These are phyloP conservation scores for Aureobasidium sp. DNA, from an alignment of 2,329 filamentous ascomycete genomes.

Conservation along the genomic window DNA sequence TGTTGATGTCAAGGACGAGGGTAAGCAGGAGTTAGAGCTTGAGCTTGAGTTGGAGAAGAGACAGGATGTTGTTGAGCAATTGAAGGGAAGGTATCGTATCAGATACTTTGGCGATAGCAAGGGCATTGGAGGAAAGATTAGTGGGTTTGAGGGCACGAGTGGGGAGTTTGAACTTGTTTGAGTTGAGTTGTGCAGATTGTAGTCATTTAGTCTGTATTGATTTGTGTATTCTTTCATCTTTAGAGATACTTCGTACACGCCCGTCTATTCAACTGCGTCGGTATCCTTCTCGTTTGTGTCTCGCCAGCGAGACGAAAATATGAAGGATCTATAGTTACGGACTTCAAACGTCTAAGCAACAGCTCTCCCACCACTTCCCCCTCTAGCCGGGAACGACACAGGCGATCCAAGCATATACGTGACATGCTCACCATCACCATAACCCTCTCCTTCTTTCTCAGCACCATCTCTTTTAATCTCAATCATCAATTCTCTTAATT, in stretches of 20 bases:
- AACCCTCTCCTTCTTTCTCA: not conserved
- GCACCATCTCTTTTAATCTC: not conserved
- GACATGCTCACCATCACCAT: not conserved
- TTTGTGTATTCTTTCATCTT: too few species aligned
- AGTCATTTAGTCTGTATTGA: not conserved
- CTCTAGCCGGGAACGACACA: not conserved
- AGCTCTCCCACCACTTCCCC: not conserved
- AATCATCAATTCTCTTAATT: not conserved
- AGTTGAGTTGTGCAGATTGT: not conserved
- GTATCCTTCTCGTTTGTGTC: too few species aligned
- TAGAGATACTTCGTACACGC: too few species aligned
- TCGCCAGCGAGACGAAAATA: too few species aligned
- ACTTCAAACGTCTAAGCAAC: not conserved
- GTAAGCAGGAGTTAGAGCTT: slow-evolving; percentile 23
- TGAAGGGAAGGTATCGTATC: slow-evolving; percentile 64
- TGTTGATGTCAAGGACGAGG: not conserved
- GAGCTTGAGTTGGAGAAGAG: slow-evolving; percentile 22
- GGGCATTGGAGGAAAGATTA: slow-evolving; percentile 54
- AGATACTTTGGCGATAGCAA: slow-evolving; percentile 83
- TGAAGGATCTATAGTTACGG: too few species aligned
- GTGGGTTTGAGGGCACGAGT: slow-evolving; percentile 62
- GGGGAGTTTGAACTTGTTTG: slow-evolving; percentile 42
- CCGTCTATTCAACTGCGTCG: too few species aligned
- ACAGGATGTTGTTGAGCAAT: not conserved
- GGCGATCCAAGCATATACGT: not conserved